Conservation (phyloP, 768 basidiomycete species). For the Boletus tomentosulus region DNA sequence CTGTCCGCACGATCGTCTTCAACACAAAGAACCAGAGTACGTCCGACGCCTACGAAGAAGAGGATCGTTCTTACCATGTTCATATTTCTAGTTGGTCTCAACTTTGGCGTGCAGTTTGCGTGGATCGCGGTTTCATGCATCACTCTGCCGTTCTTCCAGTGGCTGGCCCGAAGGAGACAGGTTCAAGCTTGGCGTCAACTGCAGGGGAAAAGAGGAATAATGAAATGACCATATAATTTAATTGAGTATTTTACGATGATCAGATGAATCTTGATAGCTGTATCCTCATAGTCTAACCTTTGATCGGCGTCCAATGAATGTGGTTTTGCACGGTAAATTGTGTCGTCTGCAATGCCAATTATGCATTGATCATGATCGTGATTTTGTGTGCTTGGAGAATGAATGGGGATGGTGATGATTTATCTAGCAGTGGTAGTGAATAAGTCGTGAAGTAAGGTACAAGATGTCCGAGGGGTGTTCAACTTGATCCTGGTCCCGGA, state of each 20-base stretch:
- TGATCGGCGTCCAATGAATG: not conserved
- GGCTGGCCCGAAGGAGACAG: slow-evolving; percentile 30
- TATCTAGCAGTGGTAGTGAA: slow-evolving; percentile 21
- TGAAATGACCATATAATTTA: not conserved
- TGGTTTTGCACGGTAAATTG: not conserved
- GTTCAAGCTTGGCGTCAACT: slow-evolving; percentile 20
- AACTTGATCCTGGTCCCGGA: slow-evolving; percentile 21
- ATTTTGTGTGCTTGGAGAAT: slow-evolving; percentile 15
- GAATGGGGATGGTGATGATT: slow-evolving; percentile 25
- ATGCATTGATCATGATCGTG: slow-evolving; percentile 14
- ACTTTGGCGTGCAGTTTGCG: slow-evolving; percentile 55
- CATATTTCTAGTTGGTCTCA: slow-evolving; percentile 47
- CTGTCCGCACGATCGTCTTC: slow-evolving; percentile 62
- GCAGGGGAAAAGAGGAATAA: slow-evolving; percentile 7
- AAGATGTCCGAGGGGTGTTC: slow-evolving; percentile 4
- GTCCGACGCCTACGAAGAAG: slow-evolving; percentile 17
- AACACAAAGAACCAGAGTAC: slow-evolving; percentile 56
- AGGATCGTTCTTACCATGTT: not conserved
- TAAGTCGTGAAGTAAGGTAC: slow-evolving; percentile 10
- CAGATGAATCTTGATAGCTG: not conserved
- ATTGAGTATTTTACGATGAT: not conserved
- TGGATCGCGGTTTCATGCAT: slow-evolving; percentile 55
- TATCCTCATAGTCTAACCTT: not conserved
- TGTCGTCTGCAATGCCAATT: not conserved
- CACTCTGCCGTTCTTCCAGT: slow-evolving; percentile 50